Evolutionary conservation across 306 rosid species (phyloP), one percentile per base, ranked within the genome.

Genomic region (Prosopis cineraria): DNA sequence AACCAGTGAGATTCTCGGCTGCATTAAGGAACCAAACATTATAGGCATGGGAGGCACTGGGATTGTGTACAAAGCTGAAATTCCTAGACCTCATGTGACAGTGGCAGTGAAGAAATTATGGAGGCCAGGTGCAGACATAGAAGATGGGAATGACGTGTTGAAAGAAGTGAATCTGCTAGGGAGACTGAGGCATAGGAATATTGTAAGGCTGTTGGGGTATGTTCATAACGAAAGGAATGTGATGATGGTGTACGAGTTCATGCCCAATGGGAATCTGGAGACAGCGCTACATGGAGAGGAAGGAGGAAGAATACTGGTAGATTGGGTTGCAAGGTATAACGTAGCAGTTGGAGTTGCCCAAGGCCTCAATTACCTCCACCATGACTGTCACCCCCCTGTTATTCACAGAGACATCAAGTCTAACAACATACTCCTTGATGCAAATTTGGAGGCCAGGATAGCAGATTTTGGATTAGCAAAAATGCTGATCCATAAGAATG

Each of bases 381-480:
- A 93, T 30, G 99, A 91, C 72, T 96, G 99, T 71, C 90, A 82
- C 70, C 98, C 96, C 19, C 80, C 94, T 0, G 84, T 96, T 14
- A 84, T 93, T 71, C 99, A 96, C 70, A 83, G 97, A 75, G 98
- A 96, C 74, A 88, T 96, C 78, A 93, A 93, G 85, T 90, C 97
- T 7, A 91, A 91, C 84, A 96, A 96, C 76, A 93, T 96, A 81
- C 88, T 96, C 59, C 90, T 96, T n/a, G 97, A 96, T 27, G 85
- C 85, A 3, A 89, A 91, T 77, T 79, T 93, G 30, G 97, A 91
- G 30, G 98, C 96, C 5, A 84, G 94, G 82, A 85, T 93, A 37
- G 97, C 96, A 4, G 99, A 96, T 84, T 96, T 93, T n/a, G 98
- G 98, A 63, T 84, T 93, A 86, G 99, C 98, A 0, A 91, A 85